phyloP scores from a whole-genome alignment of 345 rosid genomes.

The Salix dunnii region DNA sequence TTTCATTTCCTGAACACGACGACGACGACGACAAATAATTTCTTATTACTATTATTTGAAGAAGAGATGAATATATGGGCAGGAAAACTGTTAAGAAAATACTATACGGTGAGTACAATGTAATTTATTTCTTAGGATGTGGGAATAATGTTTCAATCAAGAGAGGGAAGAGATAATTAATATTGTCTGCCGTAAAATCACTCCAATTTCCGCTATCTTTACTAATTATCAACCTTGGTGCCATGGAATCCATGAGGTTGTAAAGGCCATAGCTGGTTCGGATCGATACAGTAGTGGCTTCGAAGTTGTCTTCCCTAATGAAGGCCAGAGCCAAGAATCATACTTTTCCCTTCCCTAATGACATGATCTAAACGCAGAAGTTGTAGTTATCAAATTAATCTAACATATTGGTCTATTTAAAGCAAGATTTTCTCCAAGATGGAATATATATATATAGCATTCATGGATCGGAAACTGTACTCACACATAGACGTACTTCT shows the following conservation, averaged over 20 bases:
- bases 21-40: too few species aligned
- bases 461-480: background rate
- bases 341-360: constrained; percentile 12
- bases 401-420: background rate
- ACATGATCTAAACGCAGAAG: background rate
- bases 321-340: constrained; percentile 16
- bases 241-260: constrained; percentile 30
- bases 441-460: background rate
- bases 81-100: background rate
- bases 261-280: constrained; percentile 16
- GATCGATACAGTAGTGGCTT: constrained; percentile 27
- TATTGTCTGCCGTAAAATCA: background rate
- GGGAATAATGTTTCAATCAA: background rate
- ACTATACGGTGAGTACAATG: background rate
- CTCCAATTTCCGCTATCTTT: background rate
- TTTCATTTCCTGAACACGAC: too few species aligned
- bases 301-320: constrained; percentile 6
- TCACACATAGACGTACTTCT: background rate
- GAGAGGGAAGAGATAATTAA: background rate
- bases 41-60: background rate
- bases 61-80: background rate
- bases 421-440: background rate
- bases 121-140: background rate
- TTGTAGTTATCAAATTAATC: background rate
- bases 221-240: background rate